Base-by-base conservation (phyloP, 805 yeast species). In the Saturnispora hagleri region DNA sequence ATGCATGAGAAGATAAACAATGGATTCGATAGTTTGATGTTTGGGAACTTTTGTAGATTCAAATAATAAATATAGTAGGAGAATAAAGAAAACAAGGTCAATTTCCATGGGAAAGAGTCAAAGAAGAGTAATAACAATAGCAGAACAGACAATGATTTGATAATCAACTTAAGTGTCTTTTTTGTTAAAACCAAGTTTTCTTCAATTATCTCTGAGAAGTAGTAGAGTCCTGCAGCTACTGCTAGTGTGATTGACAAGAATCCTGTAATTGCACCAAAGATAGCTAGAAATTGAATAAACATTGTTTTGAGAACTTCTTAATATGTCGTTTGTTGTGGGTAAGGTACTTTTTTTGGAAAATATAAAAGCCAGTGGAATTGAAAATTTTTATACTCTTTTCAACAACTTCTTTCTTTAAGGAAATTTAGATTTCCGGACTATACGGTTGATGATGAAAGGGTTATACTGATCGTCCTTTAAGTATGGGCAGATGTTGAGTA, bases 101-200 rank as follows among this genome's bases (percentile, higher is more conserved):
- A 72, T 62, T 72, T 72, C 60, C 84, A 71, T 5, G 97, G 96
- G 69, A 93, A 85, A 0, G 84, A 80, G 65, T 93, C 99, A 56
- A 87, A 70, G 4, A 89, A 36, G 71, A 79, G 72, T 22, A 93
- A 72, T 18, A 47, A 35, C 1, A 80, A 64, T 48, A 81, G 77
- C 0, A 76, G 57, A 0, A 55, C 73, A 9, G 86, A 76, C n/a
- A 88, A 79, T 2, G 70, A 69, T 63, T 80, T 80, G 34, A 90
- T 89, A 49, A 81, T 64, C 56, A 82, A 74, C 44, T 73, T 74
- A 38, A 93, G 71, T 51, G 89, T 73, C 53, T 88, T 69, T 60
- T 80, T 84, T 10, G 98, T 87, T 47, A 89, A 81, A 56, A 86
- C 93, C 0, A 95, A 78, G 65, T 93, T 91, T 62, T 90, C 97